Conservation (phyloP, 2,329 filamentous ascomycete genomes). For the Trichophyton rubrum region DNA sequence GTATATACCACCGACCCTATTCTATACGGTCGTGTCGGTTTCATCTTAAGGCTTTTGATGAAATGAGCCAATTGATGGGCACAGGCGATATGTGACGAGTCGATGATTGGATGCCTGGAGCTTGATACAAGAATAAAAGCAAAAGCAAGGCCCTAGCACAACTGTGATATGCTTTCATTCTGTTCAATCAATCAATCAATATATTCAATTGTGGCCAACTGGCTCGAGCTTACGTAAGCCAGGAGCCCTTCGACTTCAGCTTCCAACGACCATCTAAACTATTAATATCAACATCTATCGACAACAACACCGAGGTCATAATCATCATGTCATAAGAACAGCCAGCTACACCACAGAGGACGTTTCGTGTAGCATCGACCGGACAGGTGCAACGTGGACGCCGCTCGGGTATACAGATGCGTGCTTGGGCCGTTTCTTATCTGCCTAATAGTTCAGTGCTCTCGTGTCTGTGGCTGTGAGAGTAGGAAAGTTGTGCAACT, state of each 20-base stretch:
- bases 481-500: neutral
- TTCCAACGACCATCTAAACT: neutral
- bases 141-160: neutral
- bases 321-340: neutral
- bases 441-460: neutral
- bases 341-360: neutral
- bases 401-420: neutral
- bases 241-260: neutral
- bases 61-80: neutral
- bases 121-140: neutral
- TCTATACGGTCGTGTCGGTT: neutral
- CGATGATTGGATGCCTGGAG: neutral
- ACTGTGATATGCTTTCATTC: neutral
- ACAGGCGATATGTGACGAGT: neutral
- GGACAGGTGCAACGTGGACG: constrained; percentile 1
- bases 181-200: neutral
- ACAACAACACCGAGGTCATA: neutral
- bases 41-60: neutral
- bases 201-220: neutral
- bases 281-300: neutral
- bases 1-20: neutral
- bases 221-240: neutral
- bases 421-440: neutral
- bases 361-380: neutral
- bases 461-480: neutral